Conservation (phyloP, 352 stramenopile species). For the Pythium brachiatum region DNA sequence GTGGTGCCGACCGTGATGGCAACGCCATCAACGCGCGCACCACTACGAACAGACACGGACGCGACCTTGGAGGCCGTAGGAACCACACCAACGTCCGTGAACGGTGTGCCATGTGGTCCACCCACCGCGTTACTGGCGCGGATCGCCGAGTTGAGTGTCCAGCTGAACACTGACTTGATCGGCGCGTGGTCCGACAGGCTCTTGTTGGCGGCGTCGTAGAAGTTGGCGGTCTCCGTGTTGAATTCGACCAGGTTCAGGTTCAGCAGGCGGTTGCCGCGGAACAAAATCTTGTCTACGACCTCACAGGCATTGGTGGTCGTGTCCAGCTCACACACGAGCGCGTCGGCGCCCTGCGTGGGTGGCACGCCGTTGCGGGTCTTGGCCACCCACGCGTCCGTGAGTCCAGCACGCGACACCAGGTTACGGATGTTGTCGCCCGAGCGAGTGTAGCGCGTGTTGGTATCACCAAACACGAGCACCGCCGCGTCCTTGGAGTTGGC, state of each 20-base stretch:
- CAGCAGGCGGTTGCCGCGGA: conserved; percentile 35
- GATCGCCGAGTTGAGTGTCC: conserved; percentile 27
- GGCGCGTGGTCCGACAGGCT: conserved; percentile 46
- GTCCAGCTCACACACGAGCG: conserved; percentile 35
- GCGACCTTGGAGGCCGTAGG: conserved; percentile 23
- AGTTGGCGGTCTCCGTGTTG: conserved; percentile 42
- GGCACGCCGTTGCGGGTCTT: conserved; percentile 33
- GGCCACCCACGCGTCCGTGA: conserved; percentile 50
- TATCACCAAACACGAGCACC: conserved; percentile 50
- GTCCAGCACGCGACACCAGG: conserved; percentile 25
- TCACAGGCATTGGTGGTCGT: conserved; percentile 45
- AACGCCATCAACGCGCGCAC: conserved; percentile 36
- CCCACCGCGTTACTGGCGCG: conserved; percentile 35
- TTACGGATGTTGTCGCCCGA: conserved; percentile 37
- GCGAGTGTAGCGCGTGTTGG: conserved; percentile 54
- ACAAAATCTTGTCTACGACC: conserved; percentile 64
- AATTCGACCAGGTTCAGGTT: conserved; percentile 37
- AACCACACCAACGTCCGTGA: conserved; percentile 32
- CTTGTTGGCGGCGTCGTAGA: conserved; percentile 33
- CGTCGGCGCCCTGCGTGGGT: conserved; percentile 32
- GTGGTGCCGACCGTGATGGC: conserved; percentile 22
- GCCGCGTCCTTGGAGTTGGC: conserved; percentile 38
- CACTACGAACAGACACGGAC: conserved; percentile 30
- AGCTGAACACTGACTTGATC: conserved; percentile 39
- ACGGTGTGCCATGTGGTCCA: conserved; percentile 34